Evolutionary conservation across 2,329 filamentous ascomycete genomes (phyloP), one percentile per base, ranked within the genome.

Genomic region (Lasiodiplodia sp.): DNA sequence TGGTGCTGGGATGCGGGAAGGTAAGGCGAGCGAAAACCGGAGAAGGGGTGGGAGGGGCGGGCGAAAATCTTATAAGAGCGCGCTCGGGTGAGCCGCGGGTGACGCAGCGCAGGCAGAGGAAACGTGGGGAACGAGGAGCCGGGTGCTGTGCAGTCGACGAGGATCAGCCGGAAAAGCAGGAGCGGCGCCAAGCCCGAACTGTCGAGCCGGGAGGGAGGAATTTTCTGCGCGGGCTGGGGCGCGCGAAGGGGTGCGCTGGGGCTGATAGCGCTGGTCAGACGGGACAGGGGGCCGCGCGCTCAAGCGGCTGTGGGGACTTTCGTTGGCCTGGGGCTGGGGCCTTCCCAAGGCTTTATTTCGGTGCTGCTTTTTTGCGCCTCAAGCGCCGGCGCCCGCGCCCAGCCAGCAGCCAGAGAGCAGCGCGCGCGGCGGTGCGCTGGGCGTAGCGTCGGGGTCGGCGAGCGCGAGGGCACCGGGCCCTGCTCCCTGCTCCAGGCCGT

Each of bases 1-100:
- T 34, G 60, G 28, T 47, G 28, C 44, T 49, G 44, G 65, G 53
- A 44, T 58, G 57, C 68, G 70, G 67, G 67, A 58, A 66, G 51
- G 67, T 68, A 68, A 55, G 70, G 70, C 72, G 72, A 75, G 74
- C 69, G 75, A 76, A 74, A 75, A 74, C 74, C 72, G 74, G 74
- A 70, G 70, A 75, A 76, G 76, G 75, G 73, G 74, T 74, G 75
- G 77, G 77, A 75, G 76, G 76, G 69, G 73, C 55, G 73, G 60
- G 23, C 44, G 73, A 75, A 75, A 75, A 77, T 77, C 75, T 76
- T 75, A 77, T 74, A 75, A 75, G 73, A 65, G 66, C 69, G 66
- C 58, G 31, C 60, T 68, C 65, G 68, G 71, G 60, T 58, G 60
- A 63, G 57, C 55, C 67, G 58, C 73, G 72, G 71, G 73, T 73